Base-by-base conservation (phyloP, 192 early-diverging fungal genomes). In the Entomortierella lignicola region DNA sequence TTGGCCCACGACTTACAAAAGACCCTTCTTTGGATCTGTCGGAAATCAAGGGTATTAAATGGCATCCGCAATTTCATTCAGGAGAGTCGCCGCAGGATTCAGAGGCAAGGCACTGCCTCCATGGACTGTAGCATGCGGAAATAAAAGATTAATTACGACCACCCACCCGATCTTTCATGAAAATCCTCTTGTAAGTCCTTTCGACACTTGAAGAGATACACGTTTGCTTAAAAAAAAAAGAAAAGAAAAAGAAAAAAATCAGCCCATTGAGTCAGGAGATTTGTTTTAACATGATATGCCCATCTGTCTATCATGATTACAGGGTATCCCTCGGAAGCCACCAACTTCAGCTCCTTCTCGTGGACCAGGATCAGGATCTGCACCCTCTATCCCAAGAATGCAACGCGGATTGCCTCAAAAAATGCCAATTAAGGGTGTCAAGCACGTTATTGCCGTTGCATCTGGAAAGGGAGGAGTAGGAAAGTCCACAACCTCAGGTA, bases 381-480 rank as follows among this genome's bases (percentile, higher is more conserved):
- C 72, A 8, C 85, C 84, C 8, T 72, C 75, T 11, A 77, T 83
- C 21, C 84, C 85, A 5, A 69, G 89, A 48, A 87, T 88, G 77
- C 82, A 84, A 54, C 83, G 90, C 25, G 94, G 94, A 0, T 71
- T 96, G 3, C 95, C 95, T 32, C 73, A 82, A 34, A 91, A 92
- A 72, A 72, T 72, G 72, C 68, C 83, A 2, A 93, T 97, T 61
- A 86, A 83, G 21, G 89, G 91, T 29, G 92, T 96, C 12, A 87
- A 88, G 56, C 85, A 91, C 43, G 84, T 94, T 5, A 86, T 97
- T 65, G 90, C 91, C 39, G 93, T 97, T 1, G 89, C 94, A 26
- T 96, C 93, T 21, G 94, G 92, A 41, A 97, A 97, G 70, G 96
- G 96, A 37, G 96, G 96, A 8, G 95, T 96, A 2, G 96, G 96